Evolutionary conservation across 1,284 basidiomycete genomes (phyloP), one percentile per base, ranked within the genome.

Genomic region (Fomitopsis pinicola): DNA sequence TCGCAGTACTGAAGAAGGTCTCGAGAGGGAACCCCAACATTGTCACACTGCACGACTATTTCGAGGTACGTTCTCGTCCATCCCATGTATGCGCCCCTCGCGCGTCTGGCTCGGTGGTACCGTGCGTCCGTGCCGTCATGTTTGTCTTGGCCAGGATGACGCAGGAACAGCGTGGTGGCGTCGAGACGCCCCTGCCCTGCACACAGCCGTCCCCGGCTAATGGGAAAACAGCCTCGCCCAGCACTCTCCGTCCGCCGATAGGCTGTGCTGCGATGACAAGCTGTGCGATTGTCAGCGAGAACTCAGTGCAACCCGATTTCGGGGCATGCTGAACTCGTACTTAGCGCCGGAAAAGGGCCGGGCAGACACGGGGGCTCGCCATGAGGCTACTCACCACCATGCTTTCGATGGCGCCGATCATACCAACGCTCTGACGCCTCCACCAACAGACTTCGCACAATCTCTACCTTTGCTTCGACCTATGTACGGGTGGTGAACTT

Each of bases 401-500:
- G 17, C 26, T 28, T 33, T 30, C 46, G 46, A 38, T 22, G 38
- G 28, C 12, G 38, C 38, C 38, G 10, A 26, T 17, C n/a, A 42
- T 44, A 6, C 15, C 3, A 54, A 44, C 4, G 44, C 63, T 10
- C 45, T 55, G 33, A 35, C 54, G 30, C 8, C 4, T 52, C 42
- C 26, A 9, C 22, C 48, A 10, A 35, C 61, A 92, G 89, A 98
- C 95, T 33, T 82, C 92, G 30, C 94, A 97, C 78, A 98, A 98
- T 71, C 85, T 97, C 65, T 97, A 95, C 72, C 89, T 99, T 62
- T 92, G 92, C 67, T 98, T 97, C 73, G 97, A 98, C 76, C 85
- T 99, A 14, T 99, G 97, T 78, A 97, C 94, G 0, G 97, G 97
- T 56, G 97, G 97, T 48, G 97, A 99, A 77, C 87, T 99, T 22